Conservation (phyloP, 495 filamentous ascomycete species). For the Viridothelium virens region DNA sequence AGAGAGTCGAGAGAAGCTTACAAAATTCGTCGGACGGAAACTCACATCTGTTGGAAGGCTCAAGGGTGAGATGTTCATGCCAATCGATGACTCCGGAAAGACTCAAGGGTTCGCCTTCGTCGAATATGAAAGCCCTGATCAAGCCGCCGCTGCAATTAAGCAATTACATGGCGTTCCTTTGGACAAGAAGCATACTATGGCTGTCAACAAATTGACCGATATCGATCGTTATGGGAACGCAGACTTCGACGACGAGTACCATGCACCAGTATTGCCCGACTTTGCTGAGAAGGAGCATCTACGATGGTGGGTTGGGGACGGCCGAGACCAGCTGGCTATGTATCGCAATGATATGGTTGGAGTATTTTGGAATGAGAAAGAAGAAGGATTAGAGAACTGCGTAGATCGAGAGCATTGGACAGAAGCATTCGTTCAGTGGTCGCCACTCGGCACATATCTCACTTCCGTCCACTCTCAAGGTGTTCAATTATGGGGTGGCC, state of each 20-base stretch:
- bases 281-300: conserved; percentile 92
- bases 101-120: conserved; percentile 82
- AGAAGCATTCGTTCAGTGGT: conserved; percentile 96
- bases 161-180: conserved; percentile 72
- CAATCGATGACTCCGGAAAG: conserved; percentile 65
- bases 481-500: conserved; percentile 92
- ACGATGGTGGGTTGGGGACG: conserved; percentile 85
- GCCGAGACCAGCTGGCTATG: conserved; percentile 89
- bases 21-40: conserved; percentile 91
- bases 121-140: conserved; percentile 86
- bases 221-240: conserved; percentile 93
- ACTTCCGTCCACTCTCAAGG: conserved; percentile 91
- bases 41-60: conserved; percentile 74
- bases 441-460: conserved; percentile 84
- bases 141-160: conserved; percentile 81
- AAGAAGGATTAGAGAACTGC: conserved; percentile 75
- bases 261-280: conserved; percentile 62
- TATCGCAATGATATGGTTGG: conserved; percentile 83
- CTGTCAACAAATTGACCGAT: conserved; percentile 96
- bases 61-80: conserved; percentile 90
- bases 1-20: conserved; percentile 77
- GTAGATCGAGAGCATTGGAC: conserved; percentile 94
- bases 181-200: conserved; percentile 90
- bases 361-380: conserved; percentile 97
- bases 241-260: conserved; percentile 86